Base-by-base conservation (phyloP, 148 eudicot species). In the Silene conica region DNA sequence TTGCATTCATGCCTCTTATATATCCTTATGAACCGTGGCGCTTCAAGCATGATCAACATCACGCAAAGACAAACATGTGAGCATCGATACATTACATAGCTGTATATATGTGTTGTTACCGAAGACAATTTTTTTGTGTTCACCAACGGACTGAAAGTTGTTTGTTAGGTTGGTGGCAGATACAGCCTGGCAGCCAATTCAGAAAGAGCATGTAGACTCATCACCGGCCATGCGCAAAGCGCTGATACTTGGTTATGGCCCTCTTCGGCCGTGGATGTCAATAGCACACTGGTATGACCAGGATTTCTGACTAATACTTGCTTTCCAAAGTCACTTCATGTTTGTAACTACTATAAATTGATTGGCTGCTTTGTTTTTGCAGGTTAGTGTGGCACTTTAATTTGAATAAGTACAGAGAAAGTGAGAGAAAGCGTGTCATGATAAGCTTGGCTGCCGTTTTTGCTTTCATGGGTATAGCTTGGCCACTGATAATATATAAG, bases 21-120 rank as follows among this genome's bases (percentile, higher is more conserved):
- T 91, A 94, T 83, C 98, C 98, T 69, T 94, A 94, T 73, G 97
- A 94, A 82, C 96, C 98, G n/a, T 94, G 98, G 97, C 95, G 98
- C 72, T 91, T 94, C 84, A 91, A 91, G 88, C 95, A 94, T 73
- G 97, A 91, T 73, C 89, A 84, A 76, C 98, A 94, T 83, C 98
- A 94, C 50, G 97, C 97, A 18, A 94, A 91, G 82, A 94, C 98
- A 75, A 94, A 94, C 78, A 94, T 94, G 98, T 91, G 69, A 71
- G 91, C 78, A 50, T 64, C 18, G 4, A 19, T 43, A 69, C 41
- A 1, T 46, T 22, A 66, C 41, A 74, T 61, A 16, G 26, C 61
- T 22, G 34, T 31, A 1, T 57, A 69, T 54, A 59, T 25, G 18
- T 16, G 34, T 61, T 57, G 26, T 50, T 26, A 66, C 68, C 14